phyloP scores from a whole-genome alignment of 2,329 filamentous ascomycete genomes.

The Alternaria arbusti region DNA sequence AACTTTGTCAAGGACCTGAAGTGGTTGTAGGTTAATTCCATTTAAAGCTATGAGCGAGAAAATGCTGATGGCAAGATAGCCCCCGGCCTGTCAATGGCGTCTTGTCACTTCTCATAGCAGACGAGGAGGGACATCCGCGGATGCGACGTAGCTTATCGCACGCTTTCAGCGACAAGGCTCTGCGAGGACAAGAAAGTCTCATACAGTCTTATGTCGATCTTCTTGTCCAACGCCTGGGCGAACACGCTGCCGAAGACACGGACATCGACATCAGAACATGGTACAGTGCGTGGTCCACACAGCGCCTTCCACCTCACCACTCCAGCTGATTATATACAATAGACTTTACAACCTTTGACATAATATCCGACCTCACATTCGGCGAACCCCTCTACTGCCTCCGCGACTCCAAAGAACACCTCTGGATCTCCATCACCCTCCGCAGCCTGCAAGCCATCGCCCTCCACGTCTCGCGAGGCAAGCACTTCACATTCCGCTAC shows the following conservation, averaged over 20 bases:
- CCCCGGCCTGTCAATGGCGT: constrained; percentile 37
- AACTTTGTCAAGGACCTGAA: constrained; percentile 47
- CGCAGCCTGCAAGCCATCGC: constrained; percentile 12
- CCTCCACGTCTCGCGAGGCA: constrained; percentile 19
- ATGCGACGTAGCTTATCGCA: constrained; percentile 48
- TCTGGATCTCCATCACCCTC: constrained; percentile 37
- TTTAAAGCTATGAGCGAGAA: neutral
- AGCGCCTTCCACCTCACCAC: constrained; percentile 9
- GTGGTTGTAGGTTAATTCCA: constrained; percentile 34
- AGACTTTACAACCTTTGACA: constrained; percentile 22
- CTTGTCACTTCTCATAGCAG: constrained; percentile 32
- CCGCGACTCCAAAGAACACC: constrained; percentile 33
- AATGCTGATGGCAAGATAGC: neutral
- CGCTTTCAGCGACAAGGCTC: constrained; percentile 52
- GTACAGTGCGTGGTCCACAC: constrained; percentile 23
- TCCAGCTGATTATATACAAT: neutral
- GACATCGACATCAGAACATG: constrained; percentile 36
- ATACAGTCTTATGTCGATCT: constrained; percentile 50
- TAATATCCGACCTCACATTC: constrained; percentile 41
- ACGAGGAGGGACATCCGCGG: constrained; percentile 42
- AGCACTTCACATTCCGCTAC: constrained; percentile 24
- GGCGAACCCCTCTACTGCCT: constrained; percentile 42
- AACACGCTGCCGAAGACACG: constrained; percentile 17
- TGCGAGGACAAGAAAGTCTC: constrained; percentile 50
- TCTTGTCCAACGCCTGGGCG: constrained; percentile 43